Evolutionary conservation across 2,329 filamentous ascomycete genomes (phyloP).

Genomic region (Aspergillus latus): DNA sequence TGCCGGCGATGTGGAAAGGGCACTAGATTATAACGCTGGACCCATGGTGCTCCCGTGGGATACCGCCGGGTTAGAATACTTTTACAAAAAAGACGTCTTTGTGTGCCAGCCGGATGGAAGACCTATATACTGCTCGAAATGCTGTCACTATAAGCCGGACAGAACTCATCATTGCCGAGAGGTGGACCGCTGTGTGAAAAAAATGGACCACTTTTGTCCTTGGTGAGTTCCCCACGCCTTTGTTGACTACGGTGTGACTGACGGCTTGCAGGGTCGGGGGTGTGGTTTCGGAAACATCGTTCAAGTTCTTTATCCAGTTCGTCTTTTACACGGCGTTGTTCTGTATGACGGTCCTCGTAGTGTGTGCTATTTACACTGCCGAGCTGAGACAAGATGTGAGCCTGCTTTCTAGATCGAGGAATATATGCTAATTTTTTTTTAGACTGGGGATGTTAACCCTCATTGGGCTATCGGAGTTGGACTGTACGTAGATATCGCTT

Average conservation of each 20-base stretch:
- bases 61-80: constrained; percentile 68
- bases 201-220: constrained; percentile 96
- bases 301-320: constrained; percentile 94
- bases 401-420: too few relatives aligned
- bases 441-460: constrained; percentile 49
- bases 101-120: constrained; percentile 78
- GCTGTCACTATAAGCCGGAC: constrained; percentile 84
- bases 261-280: constrained; percentile 72
- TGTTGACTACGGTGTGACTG: background rate
- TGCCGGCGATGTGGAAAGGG: constrained; percentile 32
- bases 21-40: constrained; percentile 24
- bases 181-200: constrained; percentile 74
- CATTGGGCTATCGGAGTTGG: constrained; percentile 67
- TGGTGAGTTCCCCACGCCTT: constrained; percentile 50
- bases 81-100: constrained; percentile 81
- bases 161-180: constrained; percentile 84
- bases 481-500: constrained; percentile 46
- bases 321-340: constrained; percentile 70
- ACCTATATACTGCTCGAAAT: constrained; percentile 84
- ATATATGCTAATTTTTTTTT: too few relatives aligned
- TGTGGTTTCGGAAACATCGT: constrained; percentile 78
- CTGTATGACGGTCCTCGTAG: constrained; percentile 63
- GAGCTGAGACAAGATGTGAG: constrained; percentile 52
- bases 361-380: constrained; percentile 63
- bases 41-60: constrained; percentile 48